Evolutionary conservation across 139 green algal genomes (phyloP), one percentile per base, ranked within the genome.

Genomic region (Chlorella sp.): DNA sequence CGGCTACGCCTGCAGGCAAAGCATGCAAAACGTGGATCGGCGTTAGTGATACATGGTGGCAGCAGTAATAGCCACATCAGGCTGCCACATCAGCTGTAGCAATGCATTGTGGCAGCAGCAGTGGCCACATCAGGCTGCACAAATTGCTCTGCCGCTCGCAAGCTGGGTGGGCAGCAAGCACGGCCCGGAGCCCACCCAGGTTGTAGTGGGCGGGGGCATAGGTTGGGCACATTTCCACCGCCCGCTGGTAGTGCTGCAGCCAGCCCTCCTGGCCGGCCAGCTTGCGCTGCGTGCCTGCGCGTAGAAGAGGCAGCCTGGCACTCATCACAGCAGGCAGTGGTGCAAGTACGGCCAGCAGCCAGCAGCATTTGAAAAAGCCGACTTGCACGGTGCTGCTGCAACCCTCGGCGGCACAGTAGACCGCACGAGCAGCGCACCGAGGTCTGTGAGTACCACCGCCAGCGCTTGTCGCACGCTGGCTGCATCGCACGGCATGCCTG

Each of bases 381-480:
- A n/a, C n/a, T n/a, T n/a, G n/a, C n/a, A n/a, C n/a, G n/a, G n/a
- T n/a, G n/a, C n/a, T n/a, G n/a, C n/a, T n/a, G n/a, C n/a, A n/a
- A n/a, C n/a, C n/a, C n/a, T n/a, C n/a, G n/a, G n/a, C 64, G 5
- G 56, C 56, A 65, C 22, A 30, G 56, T 20, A 16, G 22, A 65
- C 9, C n/a, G 8, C 56, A 65, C 6, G 13, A n/a, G 7, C 56
- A 8, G 8, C 76, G 1, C 26, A 91, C 88, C 96, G 17, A 97
- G n/a, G 84, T 98, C 96, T 28, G 92, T 98, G 5, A 98, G 90
- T 51, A 95, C 91, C 20, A 93, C 86, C 6, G 95, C 96, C 74
- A 98, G 88, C 26, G 87, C 90, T 44, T 95, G 85, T 38, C 80
- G 70, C 8, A 91, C 73, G 5, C 84, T 81, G 70, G 43, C 30